Conservation (phyloP, 2,329 filamentous ascomycete species). For the Fusarium sp. region DNA sequence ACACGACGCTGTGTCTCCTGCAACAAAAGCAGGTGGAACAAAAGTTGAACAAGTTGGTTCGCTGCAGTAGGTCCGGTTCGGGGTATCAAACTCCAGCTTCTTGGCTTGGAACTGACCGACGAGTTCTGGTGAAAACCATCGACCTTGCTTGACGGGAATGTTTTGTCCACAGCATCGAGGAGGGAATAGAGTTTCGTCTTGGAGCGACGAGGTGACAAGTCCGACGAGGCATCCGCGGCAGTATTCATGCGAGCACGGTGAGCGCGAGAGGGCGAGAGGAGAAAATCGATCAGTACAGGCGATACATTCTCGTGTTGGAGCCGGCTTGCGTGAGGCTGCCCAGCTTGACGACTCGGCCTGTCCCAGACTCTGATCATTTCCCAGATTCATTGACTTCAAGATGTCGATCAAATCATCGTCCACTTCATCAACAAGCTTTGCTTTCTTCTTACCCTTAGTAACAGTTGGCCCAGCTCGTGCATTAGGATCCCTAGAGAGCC, state of each 20-base stretch:
- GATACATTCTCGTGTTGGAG: neutral
- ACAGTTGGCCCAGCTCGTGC: neutral
- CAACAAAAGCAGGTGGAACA: constrained; percentile 55
- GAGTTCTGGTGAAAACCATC: constrained; percentile 55
- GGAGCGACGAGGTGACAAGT: constrained; percentile 60
- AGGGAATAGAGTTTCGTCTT: constrained; percentile 66
- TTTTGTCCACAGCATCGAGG: constrained; percentile 64
- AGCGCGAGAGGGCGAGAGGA: rapidly evolving
- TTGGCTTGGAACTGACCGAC: constrained; percentile 58
- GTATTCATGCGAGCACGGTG: constrained; percentile 63
- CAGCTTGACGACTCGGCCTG: neutral
- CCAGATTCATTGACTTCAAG: neutral
- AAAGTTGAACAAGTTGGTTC: constrained; percentile 61
- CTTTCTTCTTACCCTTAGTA: rapidly evolving
- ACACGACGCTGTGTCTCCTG: constrained; percentile 57
- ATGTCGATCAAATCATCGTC: constrained; percentile 8
- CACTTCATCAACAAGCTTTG: neutral
- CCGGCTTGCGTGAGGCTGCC: neutral
- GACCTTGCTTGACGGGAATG: constrained; percentile 54
- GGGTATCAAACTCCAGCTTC: constrained; percentile 62
- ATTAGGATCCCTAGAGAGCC: neutral
- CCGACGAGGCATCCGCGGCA: constrained; percentile 62
- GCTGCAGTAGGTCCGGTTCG: constrained; percentile 65
- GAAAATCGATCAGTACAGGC: constrained; percentile 7
- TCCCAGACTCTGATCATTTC: rapidly evolving